Conservation (phyloP, 2,329 filamentous ascomycete genomes). For the Aspergillus latus region DNA sequence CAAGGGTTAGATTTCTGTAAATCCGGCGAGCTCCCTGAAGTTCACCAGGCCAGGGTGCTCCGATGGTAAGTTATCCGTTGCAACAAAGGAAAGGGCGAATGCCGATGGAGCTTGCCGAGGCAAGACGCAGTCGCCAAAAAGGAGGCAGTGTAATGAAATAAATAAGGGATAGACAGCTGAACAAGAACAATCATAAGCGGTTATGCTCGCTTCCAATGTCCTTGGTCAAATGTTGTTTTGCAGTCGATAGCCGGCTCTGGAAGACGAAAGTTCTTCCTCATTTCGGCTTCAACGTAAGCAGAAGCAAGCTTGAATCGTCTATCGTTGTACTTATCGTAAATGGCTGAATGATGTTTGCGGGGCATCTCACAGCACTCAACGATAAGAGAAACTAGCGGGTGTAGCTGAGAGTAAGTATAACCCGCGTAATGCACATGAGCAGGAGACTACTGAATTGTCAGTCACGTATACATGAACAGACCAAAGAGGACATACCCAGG, state of each 20-base stretch:
- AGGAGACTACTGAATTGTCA: constrained; percentile 59
- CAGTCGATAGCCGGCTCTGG: constrained; percentile 33
- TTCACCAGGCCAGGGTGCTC: background rate
- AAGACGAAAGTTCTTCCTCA: constrained; percentile 61
- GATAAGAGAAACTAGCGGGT: constrained; percentile 72
- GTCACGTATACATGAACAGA: constrained; percentile 9
- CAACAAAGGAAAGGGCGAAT: constrained; percentile 12
- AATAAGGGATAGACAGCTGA: constrained; percentile 10
- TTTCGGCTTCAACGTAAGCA: constrained; percentile 70
- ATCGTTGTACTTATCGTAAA: constrained; percentile 90
- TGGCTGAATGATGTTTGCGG: constrained; percentile 75
- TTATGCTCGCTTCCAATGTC: constrained; percentile 24
- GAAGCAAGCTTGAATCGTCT: constrained; percentile 84
- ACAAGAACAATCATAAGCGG: constrained; percentile 5
- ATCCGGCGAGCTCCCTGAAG: background rate
- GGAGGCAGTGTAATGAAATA: constrained; percentile 15
- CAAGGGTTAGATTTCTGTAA: background rate
- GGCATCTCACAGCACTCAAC: constrained; percentile 85
- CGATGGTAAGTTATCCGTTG: constrained; percentile 1
- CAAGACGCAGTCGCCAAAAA: constrained; percentile 1
- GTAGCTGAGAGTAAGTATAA: constrained; percentile 84
- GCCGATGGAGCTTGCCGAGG: background rate
- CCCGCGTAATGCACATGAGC: constrained; percentile 90
- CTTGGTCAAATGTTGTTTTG: constrained; percentile 17
- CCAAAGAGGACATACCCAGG: constrained; percentile 68